phyloP scores from a whole-genome alignment of 164 flowering plant species.

The Berberis vulgaris region DNA sequence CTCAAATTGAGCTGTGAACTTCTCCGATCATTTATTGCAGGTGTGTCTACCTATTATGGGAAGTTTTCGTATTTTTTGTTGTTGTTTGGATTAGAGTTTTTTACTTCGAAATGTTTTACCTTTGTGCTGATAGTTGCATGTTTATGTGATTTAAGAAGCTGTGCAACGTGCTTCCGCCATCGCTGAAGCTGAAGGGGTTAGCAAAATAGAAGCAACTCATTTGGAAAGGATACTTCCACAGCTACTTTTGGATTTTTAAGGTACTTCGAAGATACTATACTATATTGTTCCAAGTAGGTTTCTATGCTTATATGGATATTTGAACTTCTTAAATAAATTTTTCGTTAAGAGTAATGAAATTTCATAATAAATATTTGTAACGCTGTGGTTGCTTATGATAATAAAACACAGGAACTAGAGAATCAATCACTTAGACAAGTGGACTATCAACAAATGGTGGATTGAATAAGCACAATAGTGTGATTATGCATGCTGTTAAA shows the following conservation, averaged over 20 bases:
- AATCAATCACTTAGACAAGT: no score
- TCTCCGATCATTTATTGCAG: slow-evolving; percentile 63
- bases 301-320: background rate
- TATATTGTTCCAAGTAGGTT: background rate
- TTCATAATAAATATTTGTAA: no score
- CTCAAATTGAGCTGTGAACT: slow-evolving; percentile 78
- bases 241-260: slow-evolving; percentile 76
- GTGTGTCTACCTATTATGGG: slow-evolving; percentile 17
- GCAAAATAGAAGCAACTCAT: slow-evolving; percentile 73
- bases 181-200: slow-evolving; percentile 82
- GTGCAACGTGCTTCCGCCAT: slow-evolving; percentile 80
- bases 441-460: no score
- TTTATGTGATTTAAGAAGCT: slow-evolving; percentile 49
- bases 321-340: background rate
- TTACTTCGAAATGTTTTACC: background rate
- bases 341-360: background rate
- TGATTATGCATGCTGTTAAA: no score
- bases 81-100: background rate
- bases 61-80: background rate
- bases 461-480: no score
- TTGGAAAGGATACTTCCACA: slow-evolving; percentile 94
- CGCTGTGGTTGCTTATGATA: no score
- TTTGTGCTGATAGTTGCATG: slow-evolving; percentile 2
- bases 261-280: slow-evolving; percentile 13
- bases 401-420: no score